Percentiles rank a stretch among this genome's conserved stretches.
Evolutionary conservation across 352 stramenopile species (phyloP).

Genomic region (Phytophthora pini): DNA sequence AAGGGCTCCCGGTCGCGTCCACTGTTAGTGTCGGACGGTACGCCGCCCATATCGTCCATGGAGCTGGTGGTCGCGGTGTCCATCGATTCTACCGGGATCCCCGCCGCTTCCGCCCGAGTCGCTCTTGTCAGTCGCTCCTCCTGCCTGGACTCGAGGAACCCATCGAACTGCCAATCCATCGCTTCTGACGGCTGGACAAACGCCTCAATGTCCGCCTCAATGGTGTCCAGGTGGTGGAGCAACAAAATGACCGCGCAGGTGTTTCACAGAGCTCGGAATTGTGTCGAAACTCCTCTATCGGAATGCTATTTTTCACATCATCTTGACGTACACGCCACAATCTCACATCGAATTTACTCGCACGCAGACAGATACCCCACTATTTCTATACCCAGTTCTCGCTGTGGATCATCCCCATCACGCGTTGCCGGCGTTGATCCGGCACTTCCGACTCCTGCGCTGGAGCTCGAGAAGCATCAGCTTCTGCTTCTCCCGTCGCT

Average conservation of each 20-base stretch:
- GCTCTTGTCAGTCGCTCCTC: constrained; percentile 23
- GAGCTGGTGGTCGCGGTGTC: constrained; percentile 30
- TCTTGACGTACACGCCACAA: not conserved
- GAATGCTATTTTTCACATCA: constrained; percentile 32
- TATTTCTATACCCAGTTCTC: constrained; percentile 38
- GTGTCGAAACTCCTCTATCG: constrained; percentile 19
- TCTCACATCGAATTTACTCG: constrained; percentile 17
- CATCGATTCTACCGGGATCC: constrained; percentile 25
- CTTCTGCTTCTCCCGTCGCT: not conserved
- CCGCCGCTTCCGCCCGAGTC: constrained; percentile 17
- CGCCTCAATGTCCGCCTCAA: constrained; percentile 6
- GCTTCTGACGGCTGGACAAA: constrained; percentile 9
- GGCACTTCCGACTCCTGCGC: constrained; percentile 1
- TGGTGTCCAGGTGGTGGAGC: constrained; percentile 5
- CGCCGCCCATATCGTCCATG: constrained; percentile 16
- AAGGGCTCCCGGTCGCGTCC: constrained; percentile 36
- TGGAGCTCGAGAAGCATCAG: constrained; percentile 1
- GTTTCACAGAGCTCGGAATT: constrained; percentile 19
- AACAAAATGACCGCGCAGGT: constrained; percentile 13
- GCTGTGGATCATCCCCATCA: constrained; percentile 25
- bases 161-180: constrained; percentile 54
- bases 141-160: constrained; percentile 27
- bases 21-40: constrained; percentile 19
- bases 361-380: constrained; percentile 3
- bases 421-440: constrained; percentile 19